These are phyloP conservation scores for Saturnispora quitensis DNA, from an alignment of 805 yeast species.

Conservation along the genomic window DNA sequence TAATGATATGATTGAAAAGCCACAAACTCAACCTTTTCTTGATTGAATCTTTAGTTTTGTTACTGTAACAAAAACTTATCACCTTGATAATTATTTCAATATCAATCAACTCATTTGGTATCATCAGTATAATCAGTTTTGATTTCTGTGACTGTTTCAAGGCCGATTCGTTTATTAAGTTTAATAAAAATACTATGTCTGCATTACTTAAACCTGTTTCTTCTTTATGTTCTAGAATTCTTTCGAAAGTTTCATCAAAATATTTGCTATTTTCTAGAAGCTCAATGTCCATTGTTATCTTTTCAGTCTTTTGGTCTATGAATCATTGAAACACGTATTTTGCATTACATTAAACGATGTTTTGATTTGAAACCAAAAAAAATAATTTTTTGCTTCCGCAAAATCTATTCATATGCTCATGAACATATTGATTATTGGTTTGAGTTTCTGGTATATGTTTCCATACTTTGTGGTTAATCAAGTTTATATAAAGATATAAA, in stretches of 20 bases:
- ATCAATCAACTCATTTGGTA: neutral
- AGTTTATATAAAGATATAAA: neutral
- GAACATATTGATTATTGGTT: neutral
- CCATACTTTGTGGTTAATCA: neutral
- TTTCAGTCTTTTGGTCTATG: too few relatives aligned
- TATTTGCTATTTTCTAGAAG: neutral
- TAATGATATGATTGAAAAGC: neutral
- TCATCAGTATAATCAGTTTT: neutral
- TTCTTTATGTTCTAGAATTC: neutral
- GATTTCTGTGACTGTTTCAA: neutral
- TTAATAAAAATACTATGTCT: neutral
- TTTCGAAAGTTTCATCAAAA: neutral
- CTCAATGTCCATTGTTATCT: neutral
- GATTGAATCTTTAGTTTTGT: neutral
- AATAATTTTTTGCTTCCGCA: neutral
- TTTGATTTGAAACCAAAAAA: neutral
- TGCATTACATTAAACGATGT: neutral
- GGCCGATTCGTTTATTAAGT: neutral
- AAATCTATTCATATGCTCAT: neutral
- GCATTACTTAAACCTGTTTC: neutral
- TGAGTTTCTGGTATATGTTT: neutral
- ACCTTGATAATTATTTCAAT: neutral
- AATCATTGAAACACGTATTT: neutral
- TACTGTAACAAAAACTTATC: neutral
- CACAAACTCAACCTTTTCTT: constrained; percentile 1